Evolutionary conservation across 2,329 filamentous ascomycete genomes (phyloP).

Genomic region (Graphium sp.): DNA sequence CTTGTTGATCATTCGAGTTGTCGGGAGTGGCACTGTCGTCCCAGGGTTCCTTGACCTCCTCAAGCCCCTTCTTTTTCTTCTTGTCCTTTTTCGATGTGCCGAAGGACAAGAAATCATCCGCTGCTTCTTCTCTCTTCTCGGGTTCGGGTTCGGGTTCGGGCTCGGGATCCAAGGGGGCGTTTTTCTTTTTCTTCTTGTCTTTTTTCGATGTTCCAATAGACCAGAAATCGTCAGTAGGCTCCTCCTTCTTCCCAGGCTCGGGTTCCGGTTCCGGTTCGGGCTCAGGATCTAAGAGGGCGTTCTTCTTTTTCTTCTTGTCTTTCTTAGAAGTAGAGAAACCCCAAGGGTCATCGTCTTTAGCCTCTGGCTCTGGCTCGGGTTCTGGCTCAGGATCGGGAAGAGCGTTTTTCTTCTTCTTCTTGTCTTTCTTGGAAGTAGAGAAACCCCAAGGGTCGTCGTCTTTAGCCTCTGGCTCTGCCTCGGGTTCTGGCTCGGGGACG

Average conservation of each 20-base stretch:
- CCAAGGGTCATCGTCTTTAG: slow-evolving; percentile 7
- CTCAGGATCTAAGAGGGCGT: slow-evolving; percentile 10
- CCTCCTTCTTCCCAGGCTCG: slow-evolving; percentile 7
- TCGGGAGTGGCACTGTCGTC: not conserved
- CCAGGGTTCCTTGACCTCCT: slow-evolving; percentile 4
- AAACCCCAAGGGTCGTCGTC: slow-evolving; percentile 8
- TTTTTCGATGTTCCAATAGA: slow-evolving; percentile 2
- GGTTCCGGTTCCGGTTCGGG: slow-evolving; percentile 6
- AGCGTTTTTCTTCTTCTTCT: slow-evolving; percentile 16
- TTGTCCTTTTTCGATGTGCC: slow-evolving; percentile 4
- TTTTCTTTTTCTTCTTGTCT: slow-evolving; percentile 8
- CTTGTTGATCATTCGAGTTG: not conserved
- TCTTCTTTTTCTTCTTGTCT: slow-evolving; percentile 16
- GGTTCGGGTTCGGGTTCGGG: slow-evolving; percentile 7
- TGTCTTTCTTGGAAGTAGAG: slow-evolving; percentile 11
- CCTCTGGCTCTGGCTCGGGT: slow-evolving; percentile 5
- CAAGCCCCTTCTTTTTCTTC: slow-evolving; percentile 7
- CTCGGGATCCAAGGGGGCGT: slow-evolving; percentile 11
- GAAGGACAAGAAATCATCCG: slow-evolving; percentile 4
- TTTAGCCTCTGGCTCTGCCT: slow-evolving; percentile 8
- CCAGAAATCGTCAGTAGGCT: slow-evolving; percentile 5
- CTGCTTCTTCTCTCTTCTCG: slow-evolving; percentile 8
- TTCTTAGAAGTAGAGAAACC: slow-evolving; percentile 9
- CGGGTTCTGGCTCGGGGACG: slow-evolving; percentile 7
- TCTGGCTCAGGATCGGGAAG: slow-evolving; percentile 7